Evolutionary conservation across 1,139 yeast species (phyloP).

Genomic region (Pichia sp.): DNA sequence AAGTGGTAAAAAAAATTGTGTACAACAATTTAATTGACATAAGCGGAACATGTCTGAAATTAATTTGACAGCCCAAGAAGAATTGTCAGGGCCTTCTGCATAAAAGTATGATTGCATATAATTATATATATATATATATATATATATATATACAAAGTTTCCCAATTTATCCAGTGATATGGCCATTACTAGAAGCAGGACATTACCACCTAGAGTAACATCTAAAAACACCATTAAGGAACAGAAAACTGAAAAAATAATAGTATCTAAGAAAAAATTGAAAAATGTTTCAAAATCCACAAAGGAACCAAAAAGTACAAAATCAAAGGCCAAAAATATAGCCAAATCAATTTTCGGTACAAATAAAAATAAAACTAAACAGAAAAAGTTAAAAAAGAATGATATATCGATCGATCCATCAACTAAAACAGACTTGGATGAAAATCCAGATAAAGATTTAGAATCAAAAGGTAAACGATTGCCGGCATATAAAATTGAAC

Average conservation of each 20-base stretch:
- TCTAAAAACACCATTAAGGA: too few species aligned
- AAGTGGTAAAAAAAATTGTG: too few species aligned
- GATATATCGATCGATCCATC: neutral
- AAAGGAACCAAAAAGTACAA: neutral
- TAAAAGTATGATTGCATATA: too few species aligned
- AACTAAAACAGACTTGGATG: too few species aligned
- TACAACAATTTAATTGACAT: too few species aligned
- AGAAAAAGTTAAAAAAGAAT: neutral
- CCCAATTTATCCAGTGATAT: neutral
- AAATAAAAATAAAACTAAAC: too few species aligned
- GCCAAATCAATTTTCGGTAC: neutral
- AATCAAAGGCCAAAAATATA: neutral
- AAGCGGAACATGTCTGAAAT: too few species aligned
- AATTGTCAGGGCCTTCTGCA: too few species aligned
- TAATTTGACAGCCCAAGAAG: too few species aligned
- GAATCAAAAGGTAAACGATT: conserved; percentile 7
- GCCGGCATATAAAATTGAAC: conserved; percentile 17
- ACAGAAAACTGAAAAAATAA: neutral
- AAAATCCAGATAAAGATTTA: neutral
- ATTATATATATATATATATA: too few species aligned
- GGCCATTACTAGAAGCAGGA: conserved; percentile 5
- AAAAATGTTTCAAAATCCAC: neutral
- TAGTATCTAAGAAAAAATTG: neutral
- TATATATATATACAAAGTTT: too few species aligned
- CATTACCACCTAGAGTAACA: neutral